Conservation (phyloP, 2,329 filamentous ascomycete genomes). For the Pseudogymnoascus sp. region DNA sequence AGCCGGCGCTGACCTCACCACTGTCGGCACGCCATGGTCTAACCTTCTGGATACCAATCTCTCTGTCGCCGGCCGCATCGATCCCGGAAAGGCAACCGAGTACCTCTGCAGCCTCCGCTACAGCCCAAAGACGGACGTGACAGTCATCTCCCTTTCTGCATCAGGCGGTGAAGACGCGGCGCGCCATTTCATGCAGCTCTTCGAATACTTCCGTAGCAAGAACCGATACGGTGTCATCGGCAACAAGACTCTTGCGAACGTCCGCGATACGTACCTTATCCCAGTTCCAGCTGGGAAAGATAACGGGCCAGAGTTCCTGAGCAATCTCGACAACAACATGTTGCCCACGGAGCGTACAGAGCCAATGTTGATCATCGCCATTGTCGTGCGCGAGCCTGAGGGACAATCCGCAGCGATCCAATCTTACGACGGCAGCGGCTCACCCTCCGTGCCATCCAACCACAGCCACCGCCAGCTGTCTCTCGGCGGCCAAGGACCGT, state of each 20-base stretch:
- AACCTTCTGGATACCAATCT: slow-evolving; percentile 65
- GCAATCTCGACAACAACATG: slow-evolving; percentile 77
- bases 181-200: slow-evolving; percentile 65
- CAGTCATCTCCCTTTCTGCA: slow-evolving; percentile 66
- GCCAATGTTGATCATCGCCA: slow-evolving; percentile 72
- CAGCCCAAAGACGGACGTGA: slow-evolving; percentile 73
- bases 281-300: slow-evolving; percentile 68
- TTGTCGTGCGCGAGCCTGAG: slow-evolving; percentile 65
- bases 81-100: slow-evolving; percentile 74
- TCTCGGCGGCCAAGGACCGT: slow-evolving; percentile 39
- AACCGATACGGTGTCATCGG: slow-evolving; percentile 82
- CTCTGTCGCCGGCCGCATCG: slow-evolving; percentile 71
- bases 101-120: slow-evolving; percentile 85
- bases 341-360: slow-evolving; percentile 66
- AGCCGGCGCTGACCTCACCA: slow-evolving; percentile 71
- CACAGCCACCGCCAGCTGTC: slow-evolving; percentile 40
- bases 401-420: slow-evolving; percentile 15
- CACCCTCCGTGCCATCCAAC: slow-evolving; percentile 30
- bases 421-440: slow-evolving; percentile 21
- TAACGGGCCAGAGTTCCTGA: slow-evolving; percentile 71
- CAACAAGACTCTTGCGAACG: slow-evolving; percentile 61
- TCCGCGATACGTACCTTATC: slow-evolving; percentile 86
- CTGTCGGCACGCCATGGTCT: slow-evolving; percentile 54
- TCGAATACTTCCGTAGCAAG: slow-evolving; percentile 78
- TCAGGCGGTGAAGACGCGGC: slow-evolving; percentile 50